Base-by-base conservation (phyloP, 331 rosid genomes). In the Erythrophleum ivorense region DNA sequence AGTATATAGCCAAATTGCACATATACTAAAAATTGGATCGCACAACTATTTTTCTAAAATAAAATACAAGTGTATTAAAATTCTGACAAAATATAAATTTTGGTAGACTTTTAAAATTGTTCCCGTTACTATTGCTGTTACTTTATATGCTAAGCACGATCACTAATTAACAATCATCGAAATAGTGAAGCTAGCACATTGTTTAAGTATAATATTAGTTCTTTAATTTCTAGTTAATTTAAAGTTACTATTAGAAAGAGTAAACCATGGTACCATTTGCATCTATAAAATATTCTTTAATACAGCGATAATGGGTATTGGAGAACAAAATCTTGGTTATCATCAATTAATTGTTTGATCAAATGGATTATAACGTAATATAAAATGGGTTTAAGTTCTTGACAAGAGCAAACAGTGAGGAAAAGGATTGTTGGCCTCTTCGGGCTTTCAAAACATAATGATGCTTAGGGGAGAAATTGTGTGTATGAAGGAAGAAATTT, bases 381-480 rank as follows among this genome's bases (percentile, higher is more conserved):
- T 41, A 41, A 65, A 41, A 66, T 58, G 57, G 64, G 9, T 16
- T 52, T 41, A 5, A 73, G 46, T 67, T 34, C 41, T 66, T 45
- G 24, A 24, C 67, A 49, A 46, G 45, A 14, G 72, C 14, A 13
- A 9, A 75, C 6, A 78, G 49, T 63, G 38, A 21, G 71, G 45
- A 78, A 64, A 55, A 29, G 40, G 9, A 45, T 64, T 19, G 75
- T 62, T 14, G 74, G 58, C 50, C 75, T 79, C 3, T 55, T 29
- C 9, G 81, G n/a, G n/a, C 24, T 62, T 84, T 71, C 76, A 84
- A 80, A 80, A 59, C 74, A 49, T 41, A 84, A 84, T 84, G 83
- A 79, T 78, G 52, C 2, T 59, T 0, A 12, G 75, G 9, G 71
- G 72, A 54, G 80, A 78, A 64, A 78, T 43, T 63, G 6, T 38